Percentiles rank a stretch among this genome's conserved stretches.
phyloP scores from a whole-genome alignment of 495 filamentous ascomycete species.

The Penicillium bovifimosum region DNA sequence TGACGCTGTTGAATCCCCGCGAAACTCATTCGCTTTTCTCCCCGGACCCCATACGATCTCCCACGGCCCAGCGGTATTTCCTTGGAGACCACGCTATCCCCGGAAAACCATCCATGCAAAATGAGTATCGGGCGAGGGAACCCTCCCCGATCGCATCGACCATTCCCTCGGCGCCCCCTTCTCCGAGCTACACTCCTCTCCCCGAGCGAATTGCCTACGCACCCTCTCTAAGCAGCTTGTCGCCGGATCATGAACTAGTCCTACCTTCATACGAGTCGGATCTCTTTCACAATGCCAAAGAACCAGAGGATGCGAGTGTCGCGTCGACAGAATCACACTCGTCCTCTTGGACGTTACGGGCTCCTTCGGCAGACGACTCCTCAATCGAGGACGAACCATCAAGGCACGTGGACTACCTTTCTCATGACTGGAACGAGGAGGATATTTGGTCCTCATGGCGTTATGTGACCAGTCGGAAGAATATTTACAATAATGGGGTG shows the following conservation, averaged over 20 bases:
- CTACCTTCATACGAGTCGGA: constrained; percentile 9
- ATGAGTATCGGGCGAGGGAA: constrained; percentile 29
- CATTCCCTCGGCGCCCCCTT: constrained; percentile 36
- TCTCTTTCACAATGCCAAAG: constrained; percentile 4
- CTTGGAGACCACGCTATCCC: constrained; percentile 28
- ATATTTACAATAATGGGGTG: constrained; percentile 71
- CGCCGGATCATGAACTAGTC: constrained; percentile 55
- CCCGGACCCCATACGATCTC: constrained; percentile 33
- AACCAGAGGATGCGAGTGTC: constrained; percentile 19
- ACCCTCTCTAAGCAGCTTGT: constrained; percentile 60
- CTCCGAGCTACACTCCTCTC: constrained; percentile 32
- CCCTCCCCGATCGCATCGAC: constrained; percentile 30
- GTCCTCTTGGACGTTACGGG: constrained; percentile 12
- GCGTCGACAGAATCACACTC: constrained; percentile 16
- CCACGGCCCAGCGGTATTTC: constrained; percentile 43
- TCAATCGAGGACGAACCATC: constrained; percentile 73
- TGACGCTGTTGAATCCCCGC: constrained; percentile 36
- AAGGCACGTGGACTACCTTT: constrained; percentile 92
- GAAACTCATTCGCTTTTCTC: constrained; percentile 39
- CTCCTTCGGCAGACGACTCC: constrained; percentile 72
- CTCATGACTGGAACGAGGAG: constrained; percentile 92
- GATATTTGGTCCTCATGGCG: constrained; percentile 98
- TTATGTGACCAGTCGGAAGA: constrained; percentile 74
- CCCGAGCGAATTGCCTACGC: constrained; percentile 31
- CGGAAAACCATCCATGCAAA: constrained; percentile 32